Evolutionary conservation across 2,329 filamentous ascomycete species (phyloP).

Genomic region (Lachnellula suecica): DNA sequence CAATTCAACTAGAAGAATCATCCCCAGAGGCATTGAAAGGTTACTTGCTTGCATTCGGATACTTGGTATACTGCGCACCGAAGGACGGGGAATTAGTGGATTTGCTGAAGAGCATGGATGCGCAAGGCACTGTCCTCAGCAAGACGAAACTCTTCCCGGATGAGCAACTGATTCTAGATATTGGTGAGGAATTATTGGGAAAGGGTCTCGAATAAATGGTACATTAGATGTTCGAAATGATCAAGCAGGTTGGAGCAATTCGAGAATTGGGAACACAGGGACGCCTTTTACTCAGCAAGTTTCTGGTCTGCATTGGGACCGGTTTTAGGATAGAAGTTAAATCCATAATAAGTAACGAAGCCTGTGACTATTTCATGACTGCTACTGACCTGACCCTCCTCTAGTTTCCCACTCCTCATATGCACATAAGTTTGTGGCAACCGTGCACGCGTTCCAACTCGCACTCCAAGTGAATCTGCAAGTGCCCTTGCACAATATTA

Average conservation of each 20-base stretch:
- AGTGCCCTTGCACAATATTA: no score
- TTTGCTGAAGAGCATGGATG: slow-evolving; percentile 76
- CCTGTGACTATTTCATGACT: no score
- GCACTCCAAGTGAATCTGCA: no score
- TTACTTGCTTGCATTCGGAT: slow-evolving; percentile 72
- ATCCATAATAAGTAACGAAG: no score
- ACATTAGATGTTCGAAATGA: no score
- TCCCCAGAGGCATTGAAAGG: slow-evolving; percentile 75
- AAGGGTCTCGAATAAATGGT: slow-evolving; percentile 29
- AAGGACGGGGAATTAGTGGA: slow-evolving; percentile 75
- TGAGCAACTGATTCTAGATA: slow-evolving; percentile 55
- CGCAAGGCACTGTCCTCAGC: slow-evolving; percentile 58
- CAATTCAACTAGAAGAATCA: slow-evolving; percentile 55
- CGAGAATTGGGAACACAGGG: neutral
- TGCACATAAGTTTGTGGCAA: no score
- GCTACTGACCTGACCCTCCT: no score
- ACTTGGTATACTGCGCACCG: slow-evolving; percentile 70
- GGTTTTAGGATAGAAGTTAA: no score
- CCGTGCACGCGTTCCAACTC: no score
- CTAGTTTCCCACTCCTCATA: no score
- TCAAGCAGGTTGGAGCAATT: no score
- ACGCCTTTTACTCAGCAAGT: neutral
- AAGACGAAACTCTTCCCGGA: slow-evolving; percentile 58
- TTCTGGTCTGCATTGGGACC: no score
- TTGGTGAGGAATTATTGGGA: slow-evolving; percentile 43